Base-by-base conservation (phyloP, 2,329 filamentous ascomycete genomes). In the Lachnellula occidentalis region DNA sequence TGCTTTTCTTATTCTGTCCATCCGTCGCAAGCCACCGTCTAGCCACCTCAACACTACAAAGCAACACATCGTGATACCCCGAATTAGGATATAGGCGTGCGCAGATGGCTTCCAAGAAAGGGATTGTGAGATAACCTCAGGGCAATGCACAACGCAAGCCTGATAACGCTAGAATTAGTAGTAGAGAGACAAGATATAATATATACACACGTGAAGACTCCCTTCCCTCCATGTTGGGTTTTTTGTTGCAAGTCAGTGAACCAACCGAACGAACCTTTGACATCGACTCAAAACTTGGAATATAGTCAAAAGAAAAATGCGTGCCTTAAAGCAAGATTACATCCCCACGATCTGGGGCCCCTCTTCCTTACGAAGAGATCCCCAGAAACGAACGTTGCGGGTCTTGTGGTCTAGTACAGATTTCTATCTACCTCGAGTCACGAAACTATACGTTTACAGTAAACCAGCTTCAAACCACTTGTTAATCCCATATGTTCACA, bases 401-500 rank as follows among this genome's bases (percentile, higher is more conserved):
- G 24, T 27, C 24, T 15, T 24, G 2, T 5, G 11, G 14, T 27
- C 7, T 6, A 5, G 11, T 27, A 11, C n/a, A 45, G 14, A 27
- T 2, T 9, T 21, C 21, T 21, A 14, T 24, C 43, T 31, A 3
- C 24, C 22, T 6, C 43, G 31, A 31, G 12, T 2, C 43, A 19
- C 1, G 21, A 2, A 14, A 31, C 19, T 5, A 24, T n/a, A 1
- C 12, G n/a, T 45, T 5, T 5, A n/a, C n/a, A n/a, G n/a, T n/a
- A 24, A 24, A 24, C 22, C 22, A 45, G 7, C 8, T 57, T 57
- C 51, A 57, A 52, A 21, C 52, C 51, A 14, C 54, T 57, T 14
- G 55, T 57, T 12, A 57, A 54, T 15, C 51, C 55, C 55, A 51
- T 57, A 52, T 2, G 45, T 45, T 39, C 9, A 14, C 6, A 21